A percentile compares a stretch with the other conserved stretches of the same genome.
Conservation (phyloP, 1,139 yeast species). For the Ogataea hybrid region DNA sequence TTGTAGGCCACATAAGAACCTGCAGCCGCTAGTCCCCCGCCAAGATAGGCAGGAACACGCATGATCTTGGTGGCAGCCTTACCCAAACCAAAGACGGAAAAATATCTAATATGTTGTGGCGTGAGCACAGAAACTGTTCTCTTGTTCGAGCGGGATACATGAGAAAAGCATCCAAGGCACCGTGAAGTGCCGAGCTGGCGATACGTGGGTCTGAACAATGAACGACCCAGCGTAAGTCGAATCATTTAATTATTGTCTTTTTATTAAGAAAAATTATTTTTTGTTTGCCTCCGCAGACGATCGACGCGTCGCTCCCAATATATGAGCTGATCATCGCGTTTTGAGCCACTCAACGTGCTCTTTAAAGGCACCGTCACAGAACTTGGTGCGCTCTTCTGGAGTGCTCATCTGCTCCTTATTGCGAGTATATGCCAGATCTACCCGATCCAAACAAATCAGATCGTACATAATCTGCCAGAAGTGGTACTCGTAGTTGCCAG, state of each 20-base stretch:
- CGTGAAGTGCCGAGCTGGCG: slow-evolving; percentile 1
- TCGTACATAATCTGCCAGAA: slow-evolving; percentile 23
- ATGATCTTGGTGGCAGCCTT: slow-evolving; percentile 55
- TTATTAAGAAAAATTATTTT: neutral
- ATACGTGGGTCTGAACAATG: neutral
- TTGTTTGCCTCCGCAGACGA: slow-evolving; percentile 5
- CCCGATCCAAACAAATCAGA: slow-evolving; percentile 16
- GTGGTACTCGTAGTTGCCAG: slow-evolving; percentile 19
- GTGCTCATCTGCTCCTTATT: slow-evolving; percentile 8
- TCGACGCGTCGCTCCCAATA: slow-evolving; percentile 3
- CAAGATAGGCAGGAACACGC: slow-evolving; percentile 74
- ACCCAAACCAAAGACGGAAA: slow-evolving; percentile 43
- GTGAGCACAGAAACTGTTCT: neutral
- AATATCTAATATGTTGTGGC: slow-evolving; percentile 19
- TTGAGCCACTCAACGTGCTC: slow-evolving; percentile 18
- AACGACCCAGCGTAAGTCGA: slow-evolving; percentile 2
- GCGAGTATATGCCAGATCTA: slow-evolving; percentile 17
- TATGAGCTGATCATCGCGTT: neutral
- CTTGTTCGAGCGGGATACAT: slow-evolving; percentile 4
- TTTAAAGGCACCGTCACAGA: slow-evolving; percentile 16
- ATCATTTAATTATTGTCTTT: neutral
- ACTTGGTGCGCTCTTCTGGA: slow-evolving; percentile 13
- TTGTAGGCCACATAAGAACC: slow-evolving; percentile 91
- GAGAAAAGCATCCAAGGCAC: slow-evolving; percentile 2
- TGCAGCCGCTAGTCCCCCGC: slow-evolving; percentile 92